These are phyloP conservation scores for Datisca glomerata DNA, from an alignment of 306 rosid species.

Conservation along the genomic window DNA sequence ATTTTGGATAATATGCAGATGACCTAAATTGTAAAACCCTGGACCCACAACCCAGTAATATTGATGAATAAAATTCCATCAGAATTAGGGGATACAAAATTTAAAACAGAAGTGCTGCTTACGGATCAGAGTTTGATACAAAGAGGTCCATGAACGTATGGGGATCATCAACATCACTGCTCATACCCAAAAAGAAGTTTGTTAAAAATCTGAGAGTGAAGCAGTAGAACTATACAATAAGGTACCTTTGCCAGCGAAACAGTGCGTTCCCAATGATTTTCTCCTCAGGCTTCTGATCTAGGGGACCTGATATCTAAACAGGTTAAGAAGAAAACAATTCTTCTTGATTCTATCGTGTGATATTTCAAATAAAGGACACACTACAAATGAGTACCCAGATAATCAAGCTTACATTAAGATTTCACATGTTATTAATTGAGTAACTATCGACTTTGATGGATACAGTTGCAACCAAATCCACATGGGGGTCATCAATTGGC, in stretches of 20 bases:
- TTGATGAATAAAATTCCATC: no score
- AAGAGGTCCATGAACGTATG: constrained; percentile 81
- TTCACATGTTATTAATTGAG: no score
- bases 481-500: constrained; percentile 92
- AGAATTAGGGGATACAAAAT: no score
- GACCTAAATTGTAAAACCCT: constrained; percentile 81
- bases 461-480: constrained; percentile 90
- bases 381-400: no score
- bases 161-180: constrained; percentile 82
- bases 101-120: constrained; percentile 32
- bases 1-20: constrained; percentile 61
- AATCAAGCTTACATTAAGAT: no score
- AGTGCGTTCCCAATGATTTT: constrained; percentile 52
- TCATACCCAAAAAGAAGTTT: constrained; percentile 1
- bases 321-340: constrained; percentile 21
- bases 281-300: constrained; percentile 59
- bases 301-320: constrained; percentile 80
- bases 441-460: constrained; percentile 7
- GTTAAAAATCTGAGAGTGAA: not conserved
- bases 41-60: constrained; percentile 16
- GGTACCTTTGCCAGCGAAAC: constrained; percentile 95
- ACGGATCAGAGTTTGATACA: constrained; percentile 73
- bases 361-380: no score
- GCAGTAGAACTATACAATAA: not conserved
- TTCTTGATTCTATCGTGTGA: not conserved